Evolutionary conservation across 2,329 filamentous ascomycete species (phyloP), one percentile per base, ranked within the genome.

Genomic region (Fusarium heterosporum): DNA sequence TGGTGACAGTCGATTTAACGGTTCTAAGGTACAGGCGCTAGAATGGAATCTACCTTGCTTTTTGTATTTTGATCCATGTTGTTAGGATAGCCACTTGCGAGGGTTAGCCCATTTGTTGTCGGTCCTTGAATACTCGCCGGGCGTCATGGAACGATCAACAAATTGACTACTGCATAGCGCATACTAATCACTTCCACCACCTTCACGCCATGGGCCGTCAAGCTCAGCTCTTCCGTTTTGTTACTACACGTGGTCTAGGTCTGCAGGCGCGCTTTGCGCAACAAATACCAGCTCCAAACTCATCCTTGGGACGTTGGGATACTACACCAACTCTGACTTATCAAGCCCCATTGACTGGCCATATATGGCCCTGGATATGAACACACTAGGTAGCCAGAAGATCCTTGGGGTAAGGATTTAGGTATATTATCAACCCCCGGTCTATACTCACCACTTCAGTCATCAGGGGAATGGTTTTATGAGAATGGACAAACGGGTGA

Each of bases 21-120:
- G 41, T 29, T 28, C 38, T 29, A 56, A 34, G 34, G 53, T 40
- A 57, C 52, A 14, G 47, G 55, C 51, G 41, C 45, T 45, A 49
- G 55, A 40, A 41, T 29, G 19, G 43, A 48, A 40, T 55, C 60
- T 61, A 64, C 61, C 17, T 36, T 30, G 40, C 34, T 22, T 47
- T 66, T 52, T 52, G 30, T 51, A 38, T 53, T 66, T 42, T 36
- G 64, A 64, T 38, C 48, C 53, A 45, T 55, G 46, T 46, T 56
- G 30, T 40, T 48, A 25, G 57, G 58, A 58, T 61, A 45, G 29
- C 25, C 34, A 30, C 43, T 46, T 49, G 43, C 28, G 54, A 22
- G 28, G 32, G 26, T 34, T 26, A 61, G 41, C 26, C 45, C 54
- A 43, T 51, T 61, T 49, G 46, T 54, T 43, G 40, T 57, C 56